Evolutionary conservation across 495 filamentous ascomycete species (phyloP).

Genomic region (Melanomma pulvis-pyrius): DNA sequence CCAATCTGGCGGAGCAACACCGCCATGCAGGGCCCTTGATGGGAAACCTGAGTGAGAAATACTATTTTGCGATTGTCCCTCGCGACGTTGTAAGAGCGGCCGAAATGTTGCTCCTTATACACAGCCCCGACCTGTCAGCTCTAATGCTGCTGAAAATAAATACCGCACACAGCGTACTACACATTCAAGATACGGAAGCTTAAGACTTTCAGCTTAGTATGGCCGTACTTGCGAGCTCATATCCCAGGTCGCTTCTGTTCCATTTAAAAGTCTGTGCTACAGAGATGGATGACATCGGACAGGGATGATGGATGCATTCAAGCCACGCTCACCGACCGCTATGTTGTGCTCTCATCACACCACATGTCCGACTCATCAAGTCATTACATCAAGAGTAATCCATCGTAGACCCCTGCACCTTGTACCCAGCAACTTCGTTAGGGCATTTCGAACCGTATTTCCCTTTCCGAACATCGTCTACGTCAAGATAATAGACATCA

Average conservation of each 20-base stretch:
- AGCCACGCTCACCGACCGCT: not conserved
- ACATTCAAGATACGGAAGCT: not conserved
- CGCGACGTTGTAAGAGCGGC: not conserved
- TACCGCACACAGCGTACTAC: not conserved
- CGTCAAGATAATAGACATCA: constrained; percentile 13
- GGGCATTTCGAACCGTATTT: too few relatives aligned
- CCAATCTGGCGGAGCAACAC: not conserved
- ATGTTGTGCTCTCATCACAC: constrained; percentile 19
- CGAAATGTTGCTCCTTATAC: not conserved
- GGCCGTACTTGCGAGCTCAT: not conserved
- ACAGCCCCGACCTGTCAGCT: not conserved
- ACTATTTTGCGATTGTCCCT: not conserved
- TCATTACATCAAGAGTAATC: not conserved
- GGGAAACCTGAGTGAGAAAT: not conserved
- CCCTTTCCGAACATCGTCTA: constrained; percentile 5
- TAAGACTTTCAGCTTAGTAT: not conserved
- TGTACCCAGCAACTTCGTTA: not conserved
- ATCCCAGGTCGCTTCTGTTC: not conserved
- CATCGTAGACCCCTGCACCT: not conserved
- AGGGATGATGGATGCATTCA: not conserved
- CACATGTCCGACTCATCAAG: constrained; percentile 21
- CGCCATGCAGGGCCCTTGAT: not conserved
- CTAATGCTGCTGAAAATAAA: not conserved
- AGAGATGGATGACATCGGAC: not conserved
- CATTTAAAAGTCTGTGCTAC: not conserved